Conservation (phyloP, 208 protist species). For the Crithidia brevicula region DNA sequence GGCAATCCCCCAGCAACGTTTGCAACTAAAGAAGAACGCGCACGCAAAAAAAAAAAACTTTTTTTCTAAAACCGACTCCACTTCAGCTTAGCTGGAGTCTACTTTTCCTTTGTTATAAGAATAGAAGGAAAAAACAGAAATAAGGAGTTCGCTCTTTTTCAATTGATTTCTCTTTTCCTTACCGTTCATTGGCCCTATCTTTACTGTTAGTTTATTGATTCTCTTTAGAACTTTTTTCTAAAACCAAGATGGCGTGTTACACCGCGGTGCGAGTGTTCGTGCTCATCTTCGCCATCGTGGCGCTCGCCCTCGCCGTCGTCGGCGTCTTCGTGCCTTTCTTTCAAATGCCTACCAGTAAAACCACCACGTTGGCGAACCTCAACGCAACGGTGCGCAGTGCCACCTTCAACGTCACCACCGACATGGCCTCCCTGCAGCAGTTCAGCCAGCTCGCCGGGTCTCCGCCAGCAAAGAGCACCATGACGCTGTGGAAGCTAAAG, state of each 20-base stretch:
- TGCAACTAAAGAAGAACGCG: no score
- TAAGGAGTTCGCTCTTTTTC: no score
- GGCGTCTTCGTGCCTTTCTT: constrained; percentile 33
- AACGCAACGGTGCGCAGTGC: constrained; percentile 9
- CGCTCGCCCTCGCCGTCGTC: constrained; percentile 22
- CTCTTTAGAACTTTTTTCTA: not conserved
- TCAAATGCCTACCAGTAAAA: constrained; percentile 5
- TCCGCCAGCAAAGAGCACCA: constrained; percentile 23
- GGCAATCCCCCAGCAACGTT: no score
- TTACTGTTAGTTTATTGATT: not conserved
- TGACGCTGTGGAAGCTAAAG: constrained; percentile 37
- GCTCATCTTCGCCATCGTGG: constrained; percentile 16
- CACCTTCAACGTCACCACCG: constrained; percentile 4
- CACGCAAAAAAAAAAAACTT: no score
- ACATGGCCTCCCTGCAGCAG: constrained; percentile 2
- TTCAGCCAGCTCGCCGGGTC: constrained; percentile 18
- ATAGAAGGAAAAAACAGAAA: no score
- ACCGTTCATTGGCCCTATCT: not conserved
- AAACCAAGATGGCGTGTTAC: constrained; percentile 13
- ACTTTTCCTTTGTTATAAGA: not conserved
- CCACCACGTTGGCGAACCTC: not conserved
- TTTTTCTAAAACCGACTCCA: no score
- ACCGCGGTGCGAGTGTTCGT: constrained; percentile 15
- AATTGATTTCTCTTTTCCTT: not conserved
- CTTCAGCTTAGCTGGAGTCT: not conserved